Evolutionary conservation across 352 stramenopile species (phyloP).

Genomic region (Phytophthora uliginosa): DNA sequence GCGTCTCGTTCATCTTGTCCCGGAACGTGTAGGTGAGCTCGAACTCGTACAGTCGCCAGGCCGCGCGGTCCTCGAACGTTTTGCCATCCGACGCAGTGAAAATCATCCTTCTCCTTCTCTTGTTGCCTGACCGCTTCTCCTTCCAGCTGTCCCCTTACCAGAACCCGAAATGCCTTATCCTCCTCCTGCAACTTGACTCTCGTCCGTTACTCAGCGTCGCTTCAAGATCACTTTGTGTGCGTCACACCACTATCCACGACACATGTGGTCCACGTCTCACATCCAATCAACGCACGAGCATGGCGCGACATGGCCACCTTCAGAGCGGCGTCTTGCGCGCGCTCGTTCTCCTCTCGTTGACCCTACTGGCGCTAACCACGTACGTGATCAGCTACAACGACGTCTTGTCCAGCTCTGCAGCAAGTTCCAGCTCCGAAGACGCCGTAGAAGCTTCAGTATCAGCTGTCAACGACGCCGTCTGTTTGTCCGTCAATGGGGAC

Average conservation of each 20-base stretch:
- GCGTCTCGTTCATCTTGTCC: slow-evolving; percentile 81
- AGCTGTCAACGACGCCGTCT: slow-evolving; percentile 16
- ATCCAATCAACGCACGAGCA: slow-evolving; percentile 9
- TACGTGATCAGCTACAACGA: slow-evolving; percentile 29
- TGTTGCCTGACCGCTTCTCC: neutral
- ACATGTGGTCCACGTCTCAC: slow-evolving; percentile 12
- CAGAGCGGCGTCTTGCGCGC: slow-evolving; percentile 12
- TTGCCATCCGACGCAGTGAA: slow-evolving; percentile 92
- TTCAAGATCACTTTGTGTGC: slow-evolving; percentile 31
- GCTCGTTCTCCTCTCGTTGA: slow-evolving; percentile 31
- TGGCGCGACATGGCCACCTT: slow-evolving; percentile 14
- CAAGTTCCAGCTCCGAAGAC: slow-evolving; percentile 22
- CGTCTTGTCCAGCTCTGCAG: slow-evolving; percentile 1
- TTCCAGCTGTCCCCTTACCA: neutral
- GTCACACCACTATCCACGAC: neutral
- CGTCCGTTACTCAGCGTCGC: slow-evolving; percentile 32
- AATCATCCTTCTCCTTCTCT: slow-evolving; percentile 19
- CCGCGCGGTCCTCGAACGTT: slow-evolving; percentile 84
- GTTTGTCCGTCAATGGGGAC: slow-evolving; percentile 22
- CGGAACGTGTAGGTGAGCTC: slow-evolving; percentile 94
- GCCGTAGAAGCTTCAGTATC: slow-evolving; percentile 19
- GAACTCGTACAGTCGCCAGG: slow-evolving; percentile 92
- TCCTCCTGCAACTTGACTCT: slow-evolving; percentile 4
- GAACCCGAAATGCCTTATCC: slow-evolving; percentile 5
- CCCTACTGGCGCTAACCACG: slow-evolving; percentile 13